Base-by-base conservation (phyloP, 805 yeast species). In the Starmerella riodocensis region DNA sequence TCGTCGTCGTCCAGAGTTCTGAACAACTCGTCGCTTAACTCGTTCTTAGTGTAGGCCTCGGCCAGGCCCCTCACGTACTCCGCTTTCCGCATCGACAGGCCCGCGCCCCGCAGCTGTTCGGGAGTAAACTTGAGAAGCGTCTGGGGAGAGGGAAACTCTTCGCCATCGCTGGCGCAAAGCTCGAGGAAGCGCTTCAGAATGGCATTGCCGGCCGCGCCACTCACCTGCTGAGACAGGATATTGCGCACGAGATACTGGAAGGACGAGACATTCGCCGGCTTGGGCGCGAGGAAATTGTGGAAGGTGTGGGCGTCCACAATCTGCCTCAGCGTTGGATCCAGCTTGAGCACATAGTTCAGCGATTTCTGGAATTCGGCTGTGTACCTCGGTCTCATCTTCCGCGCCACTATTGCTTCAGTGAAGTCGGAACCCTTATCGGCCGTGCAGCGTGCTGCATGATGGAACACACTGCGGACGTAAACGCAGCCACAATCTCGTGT, bases 151-250 rank as follows among this genome's bases (percentile, higher is more conserved):
- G 91, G 85, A 35, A 66, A 65, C 14, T 40, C 29, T 4, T 24
- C 29, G 13, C 26, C 36, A 3, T 12, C 19, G 7, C 49, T 60
- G 13, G 51, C 60, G 45, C 61, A 69, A 13, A 59, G 43, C 16
- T 54, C 51, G 16, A 53, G 52, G 40, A 81, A 68, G 47, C 70
- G 68, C 9, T 45, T 43, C 41, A 69, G 66, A 23, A 85, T 80
- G 1, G 85, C 67, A 8, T 52, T 56, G 0, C 95, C 94, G 1
- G 95, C 93, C 0, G 72, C 68, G 1, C 94, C 94, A 21, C 61
- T 55, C 5, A 60, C 55, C 38, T 60, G 64, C 43, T 60, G 64
- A 7, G 55, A 54, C 11, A 58, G 47, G 16, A 60, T 50, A 6
- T 54, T 51, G 17, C 60, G 41, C 8, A 43, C 41, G 3, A 53